Base-by-base conservation (phyloP, 805 yeast species). In the Sungouiozyma ichnusensis region DNA sequence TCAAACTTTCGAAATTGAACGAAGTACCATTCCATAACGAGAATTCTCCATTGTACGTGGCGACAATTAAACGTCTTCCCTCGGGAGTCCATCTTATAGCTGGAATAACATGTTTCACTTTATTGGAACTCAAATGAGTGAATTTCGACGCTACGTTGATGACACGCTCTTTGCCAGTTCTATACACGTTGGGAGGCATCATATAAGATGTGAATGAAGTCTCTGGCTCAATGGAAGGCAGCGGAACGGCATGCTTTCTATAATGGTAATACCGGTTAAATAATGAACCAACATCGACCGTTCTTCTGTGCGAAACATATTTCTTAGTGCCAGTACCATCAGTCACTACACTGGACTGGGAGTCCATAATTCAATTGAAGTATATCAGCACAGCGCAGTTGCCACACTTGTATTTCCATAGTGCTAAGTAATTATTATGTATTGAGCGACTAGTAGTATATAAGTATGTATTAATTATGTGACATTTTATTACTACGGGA, bases 41-140 rank as follows among this genome's bases (percentile, higher is more conserved):
- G 63, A 92, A 88, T 60, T 92, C 99, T 35, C 99, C 99, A 43
- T 85, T 77, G 64, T 84, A 86, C 20, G 90, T 77, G 0, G 95
- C 94, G 4, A 94, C 95, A 20, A 92, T 69, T 39, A 92, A 67
- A 51, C 98, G 68, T 51, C 97, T 71, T 0, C 96, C 97, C 52
- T 87, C 97, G 0, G 97, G 97, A 0, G 98, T 92, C 95, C 97
- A 90, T 58, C 75, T 77, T n/a, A 85, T 79, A 2, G 88, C 80
- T 52, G 85, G 84, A 40, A 88, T 85, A 2, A 94, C 85, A 65
- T 90, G 96, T 55, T 83, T 81, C 9, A 87, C 85, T 63, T 92
- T 92, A 65, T 90, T 92, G 16, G 92, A 79, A 44, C 94, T 80
- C 38, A 88, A 72, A 65, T 90, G 97, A 3, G 86, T 92, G 60